Conservation (phyloP, 331 rosid genomes). For the Cydonia oblonga region DNA sequence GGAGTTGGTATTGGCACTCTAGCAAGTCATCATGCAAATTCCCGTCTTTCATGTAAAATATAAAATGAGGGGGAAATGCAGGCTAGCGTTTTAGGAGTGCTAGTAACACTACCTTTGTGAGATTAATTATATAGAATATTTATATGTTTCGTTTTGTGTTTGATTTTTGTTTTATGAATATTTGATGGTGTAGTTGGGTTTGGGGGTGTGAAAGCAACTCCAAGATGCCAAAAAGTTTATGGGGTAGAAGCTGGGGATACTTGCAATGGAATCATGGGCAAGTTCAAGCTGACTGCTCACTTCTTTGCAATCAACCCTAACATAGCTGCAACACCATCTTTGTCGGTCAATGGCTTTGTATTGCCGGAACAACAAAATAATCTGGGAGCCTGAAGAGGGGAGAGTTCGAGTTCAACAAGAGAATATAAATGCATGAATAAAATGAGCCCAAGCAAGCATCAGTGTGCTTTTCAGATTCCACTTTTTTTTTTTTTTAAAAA, state of each 20-base stretch:
- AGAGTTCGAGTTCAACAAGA: not conserved
- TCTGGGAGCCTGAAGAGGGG: not conserved
- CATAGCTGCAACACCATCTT: conserved; percentile 4
- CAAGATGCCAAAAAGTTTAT: not conserved
- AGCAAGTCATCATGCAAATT: not conserved
- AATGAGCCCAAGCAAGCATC: not conserved
- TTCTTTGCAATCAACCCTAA: conserved; percentile 1
- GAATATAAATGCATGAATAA: not conserved
- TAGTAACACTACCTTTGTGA: not conserved
- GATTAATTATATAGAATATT: not conserved
- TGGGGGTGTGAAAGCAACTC: not conserved
- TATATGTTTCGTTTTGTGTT: not conserved
- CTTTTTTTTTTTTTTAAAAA: no score
- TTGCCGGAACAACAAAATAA: not conserved
- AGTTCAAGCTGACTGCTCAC: not conserved
- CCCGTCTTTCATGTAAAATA: not conserved
- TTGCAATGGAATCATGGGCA: not conserved
- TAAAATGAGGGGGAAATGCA: not conserved
- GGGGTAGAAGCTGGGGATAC: conserved; percentile 5
- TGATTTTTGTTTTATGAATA: not conserved
- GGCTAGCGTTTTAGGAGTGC: not conserved
- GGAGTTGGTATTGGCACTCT: not conserved
- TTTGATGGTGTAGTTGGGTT: not conserved
- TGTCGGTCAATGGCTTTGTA: conserved; percentile 17
- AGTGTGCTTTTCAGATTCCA: not conserved